Conservation (phyloP, 208 protist species). For the Trypanosoma congolense region DNA sequence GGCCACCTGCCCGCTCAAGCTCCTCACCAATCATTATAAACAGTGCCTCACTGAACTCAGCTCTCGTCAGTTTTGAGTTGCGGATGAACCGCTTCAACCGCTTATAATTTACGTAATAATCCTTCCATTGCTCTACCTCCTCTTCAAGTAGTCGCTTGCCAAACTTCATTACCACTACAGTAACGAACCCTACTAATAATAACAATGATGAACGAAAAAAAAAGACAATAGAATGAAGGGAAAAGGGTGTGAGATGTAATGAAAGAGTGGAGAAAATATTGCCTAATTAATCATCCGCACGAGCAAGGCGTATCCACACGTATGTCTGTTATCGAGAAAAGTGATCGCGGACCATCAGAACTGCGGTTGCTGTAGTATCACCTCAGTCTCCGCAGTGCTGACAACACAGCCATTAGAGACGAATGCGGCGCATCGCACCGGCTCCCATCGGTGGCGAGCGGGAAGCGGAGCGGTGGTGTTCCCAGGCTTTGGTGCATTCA, state of each 20-base stretch:
- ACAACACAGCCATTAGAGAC: conserved; percentile 29
- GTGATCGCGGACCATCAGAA: too few species aligned
- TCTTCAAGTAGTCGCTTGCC: conserved; percentile 85
- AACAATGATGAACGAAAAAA: conserved; percentile 12
- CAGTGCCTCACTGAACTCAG: conserved; percentile 69
- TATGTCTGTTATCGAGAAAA: too few species aligned
- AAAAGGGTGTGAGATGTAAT: conserved; percentile 4
- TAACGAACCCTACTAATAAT: conserved; percentile 2
- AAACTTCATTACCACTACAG: conserved; percentile 78
- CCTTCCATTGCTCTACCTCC: conserved; percentile 77
- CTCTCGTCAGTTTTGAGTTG: conserved; percentile 62
- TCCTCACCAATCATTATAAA: conserved; percentile 72
- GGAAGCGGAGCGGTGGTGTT: conserved; percentile 7
- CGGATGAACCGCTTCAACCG: conserved; percentile 78
- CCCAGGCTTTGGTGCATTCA: conserved; percentile 5
- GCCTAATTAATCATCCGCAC: too few species aligned
- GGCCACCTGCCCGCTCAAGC: conserved; percentile 58
- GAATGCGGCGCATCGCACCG: conserved; percentile 28
- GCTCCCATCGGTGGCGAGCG: conserved; percentile 7
- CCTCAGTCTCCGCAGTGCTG: conserved; percentile 27
- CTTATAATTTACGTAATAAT: conserved; percentile 87
- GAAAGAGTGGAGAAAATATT: conserved; percentile 18
- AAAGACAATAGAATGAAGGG: conserved; percentile 1
- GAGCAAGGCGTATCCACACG: too few species aligned
- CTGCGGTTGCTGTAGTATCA: conserved; percentile 30